A percentile compares a stretch with the other conserved stretches of the same genome.
Evolutionary conservation across 2,329 filamentous ascomycete genomes (phyloP).

Genomic region (Penicillium brevicompactum): DNA sequence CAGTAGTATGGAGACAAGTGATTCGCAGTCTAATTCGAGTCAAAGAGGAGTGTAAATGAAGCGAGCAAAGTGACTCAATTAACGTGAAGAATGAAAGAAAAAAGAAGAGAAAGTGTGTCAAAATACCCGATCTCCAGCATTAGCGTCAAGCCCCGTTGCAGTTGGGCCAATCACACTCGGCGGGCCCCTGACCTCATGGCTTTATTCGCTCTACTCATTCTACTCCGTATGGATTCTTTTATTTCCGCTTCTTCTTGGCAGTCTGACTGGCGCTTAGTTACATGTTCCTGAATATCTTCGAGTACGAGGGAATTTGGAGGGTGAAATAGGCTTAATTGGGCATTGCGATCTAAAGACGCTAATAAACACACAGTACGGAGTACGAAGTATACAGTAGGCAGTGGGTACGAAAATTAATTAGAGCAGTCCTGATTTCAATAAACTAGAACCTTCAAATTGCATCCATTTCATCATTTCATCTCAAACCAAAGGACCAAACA

Average conservation of each 20-base stretch:
- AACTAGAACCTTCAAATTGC: neutral
- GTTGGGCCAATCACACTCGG: neutral
- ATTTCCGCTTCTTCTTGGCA: constrained; percentile 2
- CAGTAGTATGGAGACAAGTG: too few relatives aligned
- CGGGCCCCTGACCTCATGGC: neutral
- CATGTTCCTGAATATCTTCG: neutral
- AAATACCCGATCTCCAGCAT: constrained; percentile 3
- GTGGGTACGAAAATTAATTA: too few relatives aligned
- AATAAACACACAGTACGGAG: too few relatives aligned
- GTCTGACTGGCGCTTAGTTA: neutral
- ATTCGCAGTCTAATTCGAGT: too few relatives aligned
- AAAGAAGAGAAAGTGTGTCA: neutral
- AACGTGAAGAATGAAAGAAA: neutral
- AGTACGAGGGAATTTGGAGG: too few relatives aligned
- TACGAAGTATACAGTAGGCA: too few relatives aligned
- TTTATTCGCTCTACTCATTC: neutral
- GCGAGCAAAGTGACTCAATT: neutral
- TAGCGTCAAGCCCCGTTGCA: neutral
- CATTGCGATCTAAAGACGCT: too few relatives aligned
- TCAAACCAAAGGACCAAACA: too few relatives aligned
- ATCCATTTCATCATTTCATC: too few relatives aligned
- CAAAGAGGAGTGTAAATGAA: neutral
- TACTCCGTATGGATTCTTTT: neutral
- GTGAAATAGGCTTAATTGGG: too few relatives aligned
- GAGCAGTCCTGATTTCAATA: neutral